Evolutionary conservation across 371 early-diverging fungal genomes (phyloP).

Genomic region (Batkoa obscura): DNA sequence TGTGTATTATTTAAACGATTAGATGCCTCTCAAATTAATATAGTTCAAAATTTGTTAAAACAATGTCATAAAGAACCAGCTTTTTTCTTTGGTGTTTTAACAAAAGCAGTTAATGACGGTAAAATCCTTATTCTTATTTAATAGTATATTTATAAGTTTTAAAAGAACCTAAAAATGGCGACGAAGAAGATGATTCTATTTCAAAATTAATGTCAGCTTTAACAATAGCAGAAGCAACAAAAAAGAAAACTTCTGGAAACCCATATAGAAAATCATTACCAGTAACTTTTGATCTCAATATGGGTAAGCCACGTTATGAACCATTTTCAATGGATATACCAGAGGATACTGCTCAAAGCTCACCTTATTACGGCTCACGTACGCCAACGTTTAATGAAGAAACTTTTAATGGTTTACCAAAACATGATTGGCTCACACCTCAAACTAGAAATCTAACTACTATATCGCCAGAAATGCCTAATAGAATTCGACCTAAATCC

Average conservation of each 20-base stretch:
- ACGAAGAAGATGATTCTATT: not conserved
- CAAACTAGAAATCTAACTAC: too few species aligned
- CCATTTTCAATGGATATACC: not conserved
- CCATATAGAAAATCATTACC: constrained; percentile 1
- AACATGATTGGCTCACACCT: not conserved
- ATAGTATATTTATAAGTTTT: not conserved
- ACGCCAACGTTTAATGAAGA: not conserved
- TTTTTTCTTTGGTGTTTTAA: constrained; percentile 1
- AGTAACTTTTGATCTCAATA: not conserved
- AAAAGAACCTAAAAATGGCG: not conserved
- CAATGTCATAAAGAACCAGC: constrained; percentile 1
- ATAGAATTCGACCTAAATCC: constrained; percentile 2
- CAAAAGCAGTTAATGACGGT: not conserved
- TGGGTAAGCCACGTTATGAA: not conserved
- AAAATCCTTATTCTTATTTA: not conserved
- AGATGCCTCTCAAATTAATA: not conserved
- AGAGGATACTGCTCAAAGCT: not conserved
- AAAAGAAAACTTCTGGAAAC: not conserved
- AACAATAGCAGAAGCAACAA: not conserved
- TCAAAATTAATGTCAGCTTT: not conserved
- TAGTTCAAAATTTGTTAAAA: not conserved
- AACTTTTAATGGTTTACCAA: not conserved
- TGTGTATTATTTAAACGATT: not conserved
- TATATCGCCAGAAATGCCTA: not conserved
- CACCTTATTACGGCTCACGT: not conserved